phyloP scores from a whole-genome alignment of 2,329 filamentous ascomycete species.

The Epichloe gansuensis region DNA sequence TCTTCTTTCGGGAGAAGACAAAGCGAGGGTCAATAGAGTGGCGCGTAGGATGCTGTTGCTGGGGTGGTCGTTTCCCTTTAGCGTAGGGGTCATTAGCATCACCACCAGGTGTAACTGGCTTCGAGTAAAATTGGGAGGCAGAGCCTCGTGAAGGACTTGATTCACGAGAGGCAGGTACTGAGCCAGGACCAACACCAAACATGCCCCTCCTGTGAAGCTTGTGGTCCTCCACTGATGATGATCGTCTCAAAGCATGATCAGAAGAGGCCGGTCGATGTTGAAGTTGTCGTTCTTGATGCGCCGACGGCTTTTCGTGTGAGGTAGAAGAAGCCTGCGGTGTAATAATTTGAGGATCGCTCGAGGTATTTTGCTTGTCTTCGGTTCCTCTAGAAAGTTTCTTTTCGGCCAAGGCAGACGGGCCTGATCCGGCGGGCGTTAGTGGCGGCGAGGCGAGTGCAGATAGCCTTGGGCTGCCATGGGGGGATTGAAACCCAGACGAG shows the following conservation, averaged over 20 bases:
- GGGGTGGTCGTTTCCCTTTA: conserved; percentile 64
- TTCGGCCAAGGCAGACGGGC: conserved; percentile 21
- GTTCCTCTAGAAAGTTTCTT: conserved; percentile 19
- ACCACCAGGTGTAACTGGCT: conserved; percentile 66
- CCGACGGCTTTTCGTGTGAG: conserved; percentile 38
- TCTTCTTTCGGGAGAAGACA: conserved; percentile 67
- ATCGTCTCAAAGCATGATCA: conserved; percentile 28
- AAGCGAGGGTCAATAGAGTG: conserved; percentile 65
- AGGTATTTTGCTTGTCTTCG: conserved; percentile 27
- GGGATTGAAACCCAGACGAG: conserved; percentile 52
- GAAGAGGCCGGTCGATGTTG: conserved; percentile 31
- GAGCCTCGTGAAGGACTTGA: conserved; percentile 51
- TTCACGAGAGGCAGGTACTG: conserved; percentile 46
- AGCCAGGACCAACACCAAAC: conserved; percentile 39
- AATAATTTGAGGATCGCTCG: conserved; percentile 34
- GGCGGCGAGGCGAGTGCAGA: conserved; percentile 76
- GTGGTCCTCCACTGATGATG: conserved; percentile 27
- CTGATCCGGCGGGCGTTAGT: conserved; percentile 71
- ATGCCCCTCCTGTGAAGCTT: conserved; percentile 40
- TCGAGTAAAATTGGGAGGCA: conserved; percentile 52
- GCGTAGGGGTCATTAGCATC: conserved; percentile 79
- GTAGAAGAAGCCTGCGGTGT: conserved; percentile 58
- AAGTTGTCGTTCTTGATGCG: conserved; percentile 27
- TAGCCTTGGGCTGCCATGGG: conserved; percentile 51
- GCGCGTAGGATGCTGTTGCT: conserved; percentile 48